Evolutionary conservation across 208 protist species (phyloP).

Genomic region (Naegleria fowleri): DNA sequence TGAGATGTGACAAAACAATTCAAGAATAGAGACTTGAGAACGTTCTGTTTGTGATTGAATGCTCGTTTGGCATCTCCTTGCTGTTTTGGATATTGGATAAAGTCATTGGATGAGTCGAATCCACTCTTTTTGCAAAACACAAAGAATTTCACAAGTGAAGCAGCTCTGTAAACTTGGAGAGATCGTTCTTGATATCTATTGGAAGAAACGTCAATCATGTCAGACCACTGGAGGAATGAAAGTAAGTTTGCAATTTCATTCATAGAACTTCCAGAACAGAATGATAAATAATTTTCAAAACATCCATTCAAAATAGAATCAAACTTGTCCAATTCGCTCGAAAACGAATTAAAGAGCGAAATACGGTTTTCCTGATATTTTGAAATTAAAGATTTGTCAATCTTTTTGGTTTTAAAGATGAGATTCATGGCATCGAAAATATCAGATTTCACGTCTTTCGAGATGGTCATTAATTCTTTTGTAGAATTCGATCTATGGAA

Average conservation of each 20-base stretch:
- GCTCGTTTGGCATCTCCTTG: not conserved
- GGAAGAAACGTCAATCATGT: not conserved
- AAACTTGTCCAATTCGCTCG: not conserved
- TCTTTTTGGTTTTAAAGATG: not conserved
- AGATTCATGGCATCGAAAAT: not conserved
- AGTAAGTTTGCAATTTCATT: not conserved
- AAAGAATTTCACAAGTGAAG: not conserved
- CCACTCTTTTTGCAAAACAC: not conserved
- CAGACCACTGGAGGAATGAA: not conserved
- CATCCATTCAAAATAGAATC: not conserved
- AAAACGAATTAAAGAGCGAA: not conserved
- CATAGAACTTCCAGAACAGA: not conserved
- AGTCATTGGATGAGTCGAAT: not conserved
- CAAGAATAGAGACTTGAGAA: not conserved
- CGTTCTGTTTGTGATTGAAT: not conserved
- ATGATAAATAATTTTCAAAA: conserved; percentile 20
- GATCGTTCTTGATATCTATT: not conserved
- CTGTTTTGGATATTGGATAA: conserved; percentile 13
- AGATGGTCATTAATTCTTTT: not conserved
- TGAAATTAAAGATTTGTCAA: not conserved
- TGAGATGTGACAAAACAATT: too few species aligned
- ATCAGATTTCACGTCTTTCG: not conserved
- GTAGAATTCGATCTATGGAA: not conserved
- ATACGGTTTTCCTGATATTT: not conserved
- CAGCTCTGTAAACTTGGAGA: not conserved